Evolutionary conservation across 768 basidiomycete species (phyloP).

Genomic region (Russula dissimulans): DNA sequence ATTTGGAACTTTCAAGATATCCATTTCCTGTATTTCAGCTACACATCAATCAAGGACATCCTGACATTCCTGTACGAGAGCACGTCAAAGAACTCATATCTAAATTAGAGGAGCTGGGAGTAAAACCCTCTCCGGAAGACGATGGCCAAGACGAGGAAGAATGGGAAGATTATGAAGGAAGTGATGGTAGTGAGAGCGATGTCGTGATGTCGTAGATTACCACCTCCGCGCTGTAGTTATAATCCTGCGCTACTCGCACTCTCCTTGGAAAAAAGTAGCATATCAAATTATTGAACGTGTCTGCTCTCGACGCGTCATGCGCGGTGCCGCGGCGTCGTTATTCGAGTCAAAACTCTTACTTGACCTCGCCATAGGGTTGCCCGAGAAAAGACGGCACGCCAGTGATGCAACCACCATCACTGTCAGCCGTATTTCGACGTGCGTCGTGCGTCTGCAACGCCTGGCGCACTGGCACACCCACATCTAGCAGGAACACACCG

Average conservation of each 20-base stretch:
- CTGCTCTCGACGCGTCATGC: no score
- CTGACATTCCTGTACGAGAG: conserved; percentile 65
- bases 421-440: neutral
- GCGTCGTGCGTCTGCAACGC: neutral
- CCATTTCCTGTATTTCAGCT: conserved; percentile 36
- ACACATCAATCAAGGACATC: conserved; percentile 60
- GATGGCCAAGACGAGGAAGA: conserved; percentile 45
- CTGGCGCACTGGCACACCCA: neutral
- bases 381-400: neutral
- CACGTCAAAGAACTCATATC: conserved; percentile 68
- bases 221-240: neutral
- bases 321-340: no score
- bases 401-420: neutral
- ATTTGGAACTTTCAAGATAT: neutral
- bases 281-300: neutral
- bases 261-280: neutral
- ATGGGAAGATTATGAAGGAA: conserved; percentile 54
- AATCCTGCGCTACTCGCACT: neutral
- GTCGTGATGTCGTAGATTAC: conserved; percentile 33
- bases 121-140: conserved; percentile 51
- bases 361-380: neutral
- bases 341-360: neutral
- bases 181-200: conserved; percentile 39
- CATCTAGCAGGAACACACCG: neutral
- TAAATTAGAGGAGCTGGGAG: conserved; percentile 57